A percentile compares a stretch with the other conserved stretches of the same genome.
Conservation (phyloP, 768 basidiomycete genomes). For the Aureoboletus auriporus region DNA sequence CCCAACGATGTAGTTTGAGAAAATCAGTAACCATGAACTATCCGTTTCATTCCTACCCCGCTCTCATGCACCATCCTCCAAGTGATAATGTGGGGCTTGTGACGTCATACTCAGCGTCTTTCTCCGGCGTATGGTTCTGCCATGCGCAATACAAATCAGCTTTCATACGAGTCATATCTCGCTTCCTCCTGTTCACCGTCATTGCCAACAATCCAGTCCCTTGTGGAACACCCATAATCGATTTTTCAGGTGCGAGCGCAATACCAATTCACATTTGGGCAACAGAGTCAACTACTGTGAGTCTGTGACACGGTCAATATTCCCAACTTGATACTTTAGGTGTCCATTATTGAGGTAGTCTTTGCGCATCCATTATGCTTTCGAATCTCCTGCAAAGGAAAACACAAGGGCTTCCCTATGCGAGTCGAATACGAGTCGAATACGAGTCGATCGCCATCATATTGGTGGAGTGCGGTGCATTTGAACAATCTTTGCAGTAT, state of each 20-base stretch:
- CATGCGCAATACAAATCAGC: background rate
- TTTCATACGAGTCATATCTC: background rate
- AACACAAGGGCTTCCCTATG: conserved; percentile 4
- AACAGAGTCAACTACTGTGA: background rate
- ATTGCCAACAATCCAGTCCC: background rate
- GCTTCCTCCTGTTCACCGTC: conserved; percentile 4
- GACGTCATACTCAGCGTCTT: background rate
- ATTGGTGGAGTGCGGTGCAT: conserved; percentile 16
- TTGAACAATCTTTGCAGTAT: conserved; percentile 11
- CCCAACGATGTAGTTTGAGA: too few species aligned
- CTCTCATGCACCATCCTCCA: too few species aligned
- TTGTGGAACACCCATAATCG: background rate
- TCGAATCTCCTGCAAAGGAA: conserved; percentile 10
- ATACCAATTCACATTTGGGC: background rate
- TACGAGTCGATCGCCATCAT: conserved; percentile 14
- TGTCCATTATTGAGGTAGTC: conserved; percentile 3
- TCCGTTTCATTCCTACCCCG: too few species aligned
- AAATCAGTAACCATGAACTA: too few species aligned
- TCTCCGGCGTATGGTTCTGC: too few species aligned
- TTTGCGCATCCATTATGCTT: too few species aligned
- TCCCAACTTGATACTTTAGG: conserved; percentile 10
- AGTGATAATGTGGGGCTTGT: too few species aligned
- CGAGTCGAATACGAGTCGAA: background rate
- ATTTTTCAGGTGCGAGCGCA: conserved; percentile 5
- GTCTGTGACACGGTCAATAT: background rate